These are phyloP conservation scores for Catharanthus roseus DNA, from an alignment of 257 asterid species.

Conservation along the genomic window DNA sequence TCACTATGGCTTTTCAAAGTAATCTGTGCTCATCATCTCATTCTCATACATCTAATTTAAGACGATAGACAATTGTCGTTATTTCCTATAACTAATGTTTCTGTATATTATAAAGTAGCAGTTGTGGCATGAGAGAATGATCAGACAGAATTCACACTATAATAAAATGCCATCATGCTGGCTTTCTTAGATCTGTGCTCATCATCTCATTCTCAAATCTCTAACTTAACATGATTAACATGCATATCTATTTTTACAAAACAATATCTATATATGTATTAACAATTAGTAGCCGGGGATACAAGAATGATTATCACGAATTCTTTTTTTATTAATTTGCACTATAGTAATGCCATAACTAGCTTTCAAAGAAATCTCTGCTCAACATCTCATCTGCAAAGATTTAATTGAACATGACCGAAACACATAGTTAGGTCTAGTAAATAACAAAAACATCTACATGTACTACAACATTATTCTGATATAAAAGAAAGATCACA, in stretches of 20 bases:
- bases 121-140: neutral
- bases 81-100: neutral
- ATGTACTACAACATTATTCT: no score
- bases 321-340: neutral
- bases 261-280: no score
- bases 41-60: neutral
- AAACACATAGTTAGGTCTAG: no score
- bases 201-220: conserved; percentile 4
- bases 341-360: no score
- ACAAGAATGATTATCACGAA: neutral
- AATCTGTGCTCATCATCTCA: neutral
- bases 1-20: conserved; percentile 2
- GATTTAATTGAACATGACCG: no score
- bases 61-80: neutral
- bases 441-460: no score
- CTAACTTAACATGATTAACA: no score
- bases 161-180: conserved; percentile 5
- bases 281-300: no score
- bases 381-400: no score
- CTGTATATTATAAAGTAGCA: neutral
- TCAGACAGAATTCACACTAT: conserved; percentile 6
- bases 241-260: no score
- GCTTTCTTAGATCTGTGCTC: conserved; percentile 5
- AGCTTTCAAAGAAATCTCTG: no score
- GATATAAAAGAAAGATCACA: conserved; percentile 5